A percentile compares a stretch with the other conserved stretches of the same genome.
Evolutionary conservation across 1,284 basidiomycete species (phyloP).

Genomic region (Vanrija pseudolonga): DNA sequence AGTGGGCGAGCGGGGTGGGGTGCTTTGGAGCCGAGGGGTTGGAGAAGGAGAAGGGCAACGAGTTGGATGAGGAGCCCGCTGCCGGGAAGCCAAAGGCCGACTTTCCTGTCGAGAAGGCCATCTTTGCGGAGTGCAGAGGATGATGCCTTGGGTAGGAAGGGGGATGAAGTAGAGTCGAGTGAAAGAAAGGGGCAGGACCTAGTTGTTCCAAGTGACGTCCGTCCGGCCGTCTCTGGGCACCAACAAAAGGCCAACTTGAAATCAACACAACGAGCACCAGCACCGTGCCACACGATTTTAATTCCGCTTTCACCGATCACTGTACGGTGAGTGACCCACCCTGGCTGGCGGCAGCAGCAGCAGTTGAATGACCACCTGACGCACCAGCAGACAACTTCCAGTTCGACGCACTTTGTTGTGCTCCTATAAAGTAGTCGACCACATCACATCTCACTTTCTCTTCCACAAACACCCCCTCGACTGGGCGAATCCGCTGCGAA

Average conservation of each 20-base stretch:
- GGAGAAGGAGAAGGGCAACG: slow-evolving; percentile 9
- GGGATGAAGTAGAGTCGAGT: too few relatives aligned
- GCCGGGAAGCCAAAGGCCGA: background rate
- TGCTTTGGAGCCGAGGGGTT: slow-evolving; percentile 11
- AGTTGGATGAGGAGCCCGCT: slow-evolving; percentile 7
- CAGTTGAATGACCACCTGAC: too few relatives aligned
- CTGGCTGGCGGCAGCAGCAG: too few relatives aligned
- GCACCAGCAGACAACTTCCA: too few relatives aligned
- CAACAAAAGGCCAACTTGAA: background rate
- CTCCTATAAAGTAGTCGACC: too few relatives aligned
- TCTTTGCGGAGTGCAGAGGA: too few relatives aligned
- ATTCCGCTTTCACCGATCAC: too few relatives aligned
- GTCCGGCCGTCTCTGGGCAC: background rate
- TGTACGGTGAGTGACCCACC: too few relatives aligned
- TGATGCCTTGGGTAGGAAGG: too few relatives aligned
- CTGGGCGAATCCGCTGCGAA: background rate
- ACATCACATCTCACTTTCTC: background rate
- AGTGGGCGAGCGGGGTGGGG: slow-evolving; percentile 14
- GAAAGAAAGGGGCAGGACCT: background rate
- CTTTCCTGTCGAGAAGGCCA: too few relatives aligned
- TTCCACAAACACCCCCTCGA: background rate
- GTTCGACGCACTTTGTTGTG: background rate
- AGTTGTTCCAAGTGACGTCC: background rate
- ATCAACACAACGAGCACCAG: background rate
- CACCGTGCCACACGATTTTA: background rate